Conservation (phyloP, 2,329 filamentous ascomycete genomes). For the Paecilomyces variotii region DNA sequence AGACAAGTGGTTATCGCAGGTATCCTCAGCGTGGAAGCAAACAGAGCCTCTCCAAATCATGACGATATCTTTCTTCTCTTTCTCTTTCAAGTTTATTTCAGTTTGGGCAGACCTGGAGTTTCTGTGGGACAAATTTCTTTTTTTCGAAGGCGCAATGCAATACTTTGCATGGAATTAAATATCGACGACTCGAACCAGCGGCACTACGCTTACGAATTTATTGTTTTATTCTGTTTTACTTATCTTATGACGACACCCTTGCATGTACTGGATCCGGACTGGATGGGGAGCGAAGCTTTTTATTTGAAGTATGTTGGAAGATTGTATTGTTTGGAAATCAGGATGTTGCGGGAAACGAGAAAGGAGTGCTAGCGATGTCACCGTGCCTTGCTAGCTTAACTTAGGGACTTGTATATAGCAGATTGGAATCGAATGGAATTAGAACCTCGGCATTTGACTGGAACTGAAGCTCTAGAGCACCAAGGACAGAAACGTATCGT, state of each 20-base stretch:
- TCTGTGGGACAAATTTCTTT: background rate
- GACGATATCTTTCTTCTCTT: background rate
- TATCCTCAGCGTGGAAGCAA: conserved; percentile 10
- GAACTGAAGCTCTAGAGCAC: background rate
- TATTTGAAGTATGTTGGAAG: background rate
- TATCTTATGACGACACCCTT: background rate
- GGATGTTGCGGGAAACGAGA: background rate
- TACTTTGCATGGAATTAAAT: background rate
- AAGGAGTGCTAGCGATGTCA: background rate
- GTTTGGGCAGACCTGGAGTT: background rate
- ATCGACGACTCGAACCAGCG: background rate
- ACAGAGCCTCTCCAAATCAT: conserved; percentile 2
- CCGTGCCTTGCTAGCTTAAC: background rate
- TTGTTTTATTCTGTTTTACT: background rate
- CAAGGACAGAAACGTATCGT: background rate
- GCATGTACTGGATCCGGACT: background rate
- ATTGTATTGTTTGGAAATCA: background rate
- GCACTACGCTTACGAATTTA: background rate
- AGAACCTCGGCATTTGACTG: background rate
- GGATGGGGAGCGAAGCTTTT: background rate
- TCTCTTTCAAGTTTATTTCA: background rate
- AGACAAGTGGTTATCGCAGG: conserved; percentile 5
- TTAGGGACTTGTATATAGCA: background rate
- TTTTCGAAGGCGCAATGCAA: background rate
- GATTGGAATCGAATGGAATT: background rate